Percentiles rank a stretch among this genome's conserved stretches.
These are phyloP conservation scores for Zymoseptoria tritici DNA, from an alignment of 2,329 filamentous ascomycete species.

Conservation along the genomic window DNA sequence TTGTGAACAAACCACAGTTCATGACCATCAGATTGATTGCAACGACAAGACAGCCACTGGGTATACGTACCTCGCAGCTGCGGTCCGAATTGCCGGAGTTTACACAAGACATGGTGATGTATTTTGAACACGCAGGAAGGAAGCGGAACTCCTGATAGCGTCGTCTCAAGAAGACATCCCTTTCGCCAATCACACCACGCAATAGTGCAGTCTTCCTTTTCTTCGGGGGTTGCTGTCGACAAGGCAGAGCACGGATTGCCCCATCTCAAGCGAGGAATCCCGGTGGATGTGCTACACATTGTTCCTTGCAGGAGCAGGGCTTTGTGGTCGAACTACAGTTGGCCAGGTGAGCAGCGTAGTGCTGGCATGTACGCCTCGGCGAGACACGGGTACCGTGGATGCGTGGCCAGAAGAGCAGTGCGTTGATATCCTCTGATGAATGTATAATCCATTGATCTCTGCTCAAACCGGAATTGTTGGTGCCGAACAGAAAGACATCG, in stretches of 20 bases:
- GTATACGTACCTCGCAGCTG: neutral
- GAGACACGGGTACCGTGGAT: neutral
- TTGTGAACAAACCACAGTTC: neutral
- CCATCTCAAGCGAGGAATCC: neutral
- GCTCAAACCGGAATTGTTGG: conserved; percentile 1
- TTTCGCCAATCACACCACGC: neutral
- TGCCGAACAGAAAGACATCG: conserved; percentile 2
- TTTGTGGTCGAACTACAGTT: conserved; percentile 7
- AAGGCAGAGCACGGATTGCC: neutral
- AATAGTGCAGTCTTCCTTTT: neutral
- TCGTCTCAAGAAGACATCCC: neutral
- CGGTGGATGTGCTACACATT: neutral
- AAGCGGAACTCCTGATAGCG: neutral
- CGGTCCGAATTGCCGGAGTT: too few species aligned
- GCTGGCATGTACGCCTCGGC: conserved; percentile 3
- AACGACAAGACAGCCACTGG: neutral
- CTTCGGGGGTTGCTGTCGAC: neutral
- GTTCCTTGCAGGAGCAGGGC: conserved; percentile 4
- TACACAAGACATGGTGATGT: neutral
- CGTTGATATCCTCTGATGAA: neutral
- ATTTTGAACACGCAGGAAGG: neutral
- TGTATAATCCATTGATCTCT: neutral
- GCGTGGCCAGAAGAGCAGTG: neutral
- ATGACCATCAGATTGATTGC: neutral
- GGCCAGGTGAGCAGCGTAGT: conserved; percentile 4